These are phyloP conservation scores for Reutealis trisperma DNA, from an alignment of 345 rosid species.

Conservation along the genomic window DNA sequence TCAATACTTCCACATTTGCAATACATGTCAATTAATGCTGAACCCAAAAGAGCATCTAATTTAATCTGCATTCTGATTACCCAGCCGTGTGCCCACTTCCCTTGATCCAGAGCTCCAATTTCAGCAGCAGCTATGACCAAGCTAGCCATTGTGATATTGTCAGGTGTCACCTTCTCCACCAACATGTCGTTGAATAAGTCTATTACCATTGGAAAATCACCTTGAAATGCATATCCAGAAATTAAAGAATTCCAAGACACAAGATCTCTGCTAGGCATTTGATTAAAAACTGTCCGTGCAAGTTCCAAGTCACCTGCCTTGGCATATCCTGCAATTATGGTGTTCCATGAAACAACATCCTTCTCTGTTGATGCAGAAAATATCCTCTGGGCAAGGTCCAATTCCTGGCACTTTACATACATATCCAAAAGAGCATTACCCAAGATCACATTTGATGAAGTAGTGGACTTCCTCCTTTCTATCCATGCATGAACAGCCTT, in stretches of 20 bases:
- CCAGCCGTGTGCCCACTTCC: slow-evolving; percentile 30
- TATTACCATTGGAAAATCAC: slow-evolving; percentile 12
- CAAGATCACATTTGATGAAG: slow-evolving; percentile 27
- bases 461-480: slow-evolving; percentile 17
- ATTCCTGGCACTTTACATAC: slow-evolving; percentile 49
- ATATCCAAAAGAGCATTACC: slow-evolving; percentile 30
- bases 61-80: slow-evolving; percentile 20
- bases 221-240: slow-evolving; percentile 21
- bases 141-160: slow-evolving; percentile 18
- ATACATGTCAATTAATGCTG: slow-evolving; percentile 32
- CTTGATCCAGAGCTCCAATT: slow-evolving; percentile 17
- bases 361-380: slow-evolving; percentile 36
- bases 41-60: slow-evolving; percentile 23
- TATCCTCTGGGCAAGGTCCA: slow-evolving; percentile 36
- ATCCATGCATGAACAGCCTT: slow-evolving; percentile 32
- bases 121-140: slow-evolving; percentile 25
- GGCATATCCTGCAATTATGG: slow-evolving; percentile 26
- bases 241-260: slow-evolving; percentile 34
- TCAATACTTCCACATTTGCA: slow-evolving; percentile 26
- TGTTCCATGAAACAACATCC: slow-evolving; percentile 33
- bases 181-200: slow-evolving; percentile 10
- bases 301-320: slow-evolving; percentile 17
- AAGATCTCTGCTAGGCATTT: slow-evolving; percentile 21
- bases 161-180: slow-evolving; percentile 8
- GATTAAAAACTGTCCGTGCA: slow-evolving; percentile 18